A percentile compares a stretch with the other conserved stretches of the same genome.
Evolutionary conservation across 2,329 filamentous ascomycete genomes (phyloP).

Genomic region (Trichophyton mentagrophytes): DNA sequence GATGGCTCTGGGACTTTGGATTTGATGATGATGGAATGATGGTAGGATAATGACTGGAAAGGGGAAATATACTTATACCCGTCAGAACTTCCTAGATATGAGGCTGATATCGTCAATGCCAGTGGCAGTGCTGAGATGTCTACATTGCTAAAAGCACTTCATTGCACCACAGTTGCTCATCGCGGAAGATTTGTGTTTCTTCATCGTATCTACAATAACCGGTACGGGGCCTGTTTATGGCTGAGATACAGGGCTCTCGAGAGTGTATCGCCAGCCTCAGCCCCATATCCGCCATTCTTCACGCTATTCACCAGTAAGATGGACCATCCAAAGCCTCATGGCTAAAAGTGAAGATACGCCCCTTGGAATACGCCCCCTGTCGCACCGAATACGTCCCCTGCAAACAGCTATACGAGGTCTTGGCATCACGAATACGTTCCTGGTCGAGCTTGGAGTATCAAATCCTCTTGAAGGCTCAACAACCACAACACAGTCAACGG

Average conservation of each 20-base stretch:
- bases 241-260: neutral
- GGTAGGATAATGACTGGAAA: neutral
- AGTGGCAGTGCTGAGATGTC: neutral
- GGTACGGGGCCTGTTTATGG: neutral
- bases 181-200: neutral
- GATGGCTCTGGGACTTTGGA: neutral
- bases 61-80: neutral
- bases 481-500: neutral
- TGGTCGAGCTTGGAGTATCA: neutral
- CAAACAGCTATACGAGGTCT: neutral
- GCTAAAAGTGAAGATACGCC: neutral
- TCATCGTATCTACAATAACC: neutral
- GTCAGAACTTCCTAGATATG: neutral
- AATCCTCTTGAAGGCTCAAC: neutral
- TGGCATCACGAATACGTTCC: neutral
- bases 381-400: conserved; percentile 2
- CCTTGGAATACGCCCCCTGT: conserved; percentile 1
- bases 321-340: neutral
- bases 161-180: neutral
- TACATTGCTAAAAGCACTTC: neutral
- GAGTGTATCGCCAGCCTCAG: neutral
- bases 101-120: neutral
- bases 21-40: neutral
- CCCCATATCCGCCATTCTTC: neutral
- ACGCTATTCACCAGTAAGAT: neutral